A percentile compares a stretch with the other conserved stretches of the same genome.
Evolutionary conservation across 2,329 filamentous ascomycete genomes (phyloP).

Genomic region (Drechslerella stenobrocha): DNA sequence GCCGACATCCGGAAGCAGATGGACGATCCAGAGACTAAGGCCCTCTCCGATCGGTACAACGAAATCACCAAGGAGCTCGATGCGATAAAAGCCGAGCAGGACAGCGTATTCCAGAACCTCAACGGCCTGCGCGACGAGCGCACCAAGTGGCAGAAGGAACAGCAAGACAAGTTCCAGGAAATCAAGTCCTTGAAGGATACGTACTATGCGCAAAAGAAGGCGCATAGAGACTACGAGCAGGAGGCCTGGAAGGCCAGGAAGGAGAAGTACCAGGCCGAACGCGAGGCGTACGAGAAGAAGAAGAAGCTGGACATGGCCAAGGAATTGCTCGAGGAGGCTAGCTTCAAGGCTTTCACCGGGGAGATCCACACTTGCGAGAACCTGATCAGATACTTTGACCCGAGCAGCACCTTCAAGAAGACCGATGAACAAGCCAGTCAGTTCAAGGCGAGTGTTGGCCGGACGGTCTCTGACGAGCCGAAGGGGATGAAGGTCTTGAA

Average conservation of each 20-base stretch:
- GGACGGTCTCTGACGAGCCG: conserved; percentile 77
- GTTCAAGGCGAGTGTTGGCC: conserved; percentile 78
- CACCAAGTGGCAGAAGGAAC: conserved; percentile 77
- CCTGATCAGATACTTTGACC: conserved; percentile 89
- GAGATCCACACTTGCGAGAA: conserved; percentile 88
- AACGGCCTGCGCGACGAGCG: conserved; percentile 83
- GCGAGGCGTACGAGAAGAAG: conserved; percentile 71
- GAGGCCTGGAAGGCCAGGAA: conserved; percentile 70
- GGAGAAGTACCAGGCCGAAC: conserved; percentile 61
- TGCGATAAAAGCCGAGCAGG: conserved; percentile 85
- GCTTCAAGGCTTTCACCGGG: conserved; percentile 83
- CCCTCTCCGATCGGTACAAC: conserved; percentile 81
- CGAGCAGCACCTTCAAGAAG: conserved; percentile 67
- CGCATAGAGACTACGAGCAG: conserved; percentile 79
- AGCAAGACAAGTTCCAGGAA: conserved; percentile 80
- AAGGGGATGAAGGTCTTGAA: conserved; percentile 81
- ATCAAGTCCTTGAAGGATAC: conserved; percentile 87
- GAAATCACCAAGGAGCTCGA: conserved; percentile 86
- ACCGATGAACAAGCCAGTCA: conserved; percentile 63
- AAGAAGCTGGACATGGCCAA: conserved; percentile 75
- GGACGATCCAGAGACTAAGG: conserved; percentile 88
- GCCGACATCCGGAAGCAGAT: conserved; percentile 84
- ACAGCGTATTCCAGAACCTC: conserved; percentile 84
- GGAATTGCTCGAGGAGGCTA: conserved; percentile 76
- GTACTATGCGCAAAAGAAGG: conserved; percentile 79